Evolutionary conservation across 805 yeast genomes (phyloP), one percentile per base, ranked within the genome.

Genomic region (Candida rishiriensis): DNA sequence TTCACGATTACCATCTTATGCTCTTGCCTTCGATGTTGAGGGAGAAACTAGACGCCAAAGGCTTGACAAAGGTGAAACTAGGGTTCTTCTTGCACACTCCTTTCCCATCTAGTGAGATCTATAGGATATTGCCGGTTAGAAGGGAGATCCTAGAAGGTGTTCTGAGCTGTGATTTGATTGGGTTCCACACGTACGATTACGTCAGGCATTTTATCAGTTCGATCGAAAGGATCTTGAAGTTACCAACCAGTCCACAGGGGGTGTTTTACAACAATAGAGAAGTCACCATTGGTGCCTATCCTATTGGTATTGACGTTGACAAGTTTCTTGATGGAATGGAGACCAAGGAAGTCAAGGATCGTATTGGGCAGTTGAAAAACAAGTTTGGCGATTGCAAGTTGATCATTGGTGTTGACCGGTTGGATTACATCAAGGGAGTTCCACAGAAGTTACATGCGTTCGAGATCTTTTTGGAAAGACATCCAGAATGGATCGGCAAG

Each of bases 181-280:
- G 99, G 0, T 93, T 93, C 76, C 99, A 93, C 65, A 93, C 99
- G n/a, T 95, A 93, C 64, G 99, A 93, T 64, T 93, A 93, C 60
- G 98, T 96, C 11, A 76, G 99, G 55, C 99, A 93, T 70, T 93
- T 95, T 67, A 67, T 95, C 42, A 84, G 95, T 15, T 82, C 96
- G 1, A 96, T 93, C 10, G 83, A 89, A 47, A 75, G 96, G 44
- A 85, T 93, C 15, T 74, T 93, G 42, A 77, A 86, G 48, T 79
- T 89, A 8, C 83, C 82, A 40, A 89, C 97, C 0, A 72, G 85
- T 48, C 99, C 99, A 3, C 90, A 89, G 51, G 96, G 97, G 15
- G 86, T 93, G 15, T 83, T 84, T 49, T 88, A 75, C 60, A 71
- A 80, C 36, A 86, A 88, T 28, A 71, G 91, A 41, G 78, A 79